Base-by-base conservation (phyloP, 73 alveolate genomes). In the Symbiodinium natans region DNA sequence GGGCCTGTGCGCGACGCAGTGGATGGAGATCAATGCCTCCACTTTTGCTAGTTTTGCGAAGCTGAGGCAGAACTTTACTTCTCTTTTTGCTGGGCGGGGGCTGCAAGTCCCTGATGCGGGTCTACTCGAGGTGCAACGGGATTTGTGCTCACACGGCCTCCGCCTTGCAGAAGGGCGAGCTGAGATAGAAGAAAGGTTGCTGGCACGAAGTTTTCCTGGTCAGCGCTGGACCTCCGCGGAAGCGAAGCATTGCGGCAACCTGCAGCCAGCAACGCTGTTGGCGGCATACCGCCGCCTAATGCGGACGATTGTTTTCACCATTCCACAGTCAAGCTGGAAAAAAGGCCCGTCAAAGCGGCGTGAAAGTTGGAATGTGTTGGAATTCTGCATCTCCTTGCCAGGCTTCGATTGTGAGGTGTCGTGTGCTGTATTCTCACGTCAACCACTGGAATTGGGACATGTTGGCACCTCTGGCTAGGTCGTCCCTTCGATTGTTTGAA, bases 171-270 rank as follows among this genome's bases (percentile, higher is more conserved):
- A 86, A 86, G 94, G 83, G 40, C 27, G 83, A 23, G 41, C 84
- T 9, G 63, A 86, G 63, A 39, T 36, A 11, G 94, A 86, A n/a
- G 94, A 86, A 21, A 48, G 94, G 40, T 59, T 86, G n/a, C 75
- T 86, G 83, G 94, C 94, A 6, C 94, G 94, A 31, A 43, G 59
- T n/a, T 86, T 86, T 38, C 94, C 94, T 25, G 94, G 83, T 2
- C 94, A 86, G 31, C 94, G 59, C 52, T 86, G 94, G 94, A 86
- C 94, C 68, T 3, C 83, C 19, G 31, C 40, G 13, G 94, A 86
- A 46, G 68, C 94, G 23, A 34, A 25, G 42, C 83, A 86, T 36
- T 86, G 94, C 31, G 94, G 94, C 41, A 15, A 34, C 25, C 40
- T 86, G 39, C 63, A 54, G 33, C 83, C 40, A 29, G 83, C n/a